phyloP scores from a whole-genome alignment of 2,329 filamentous ascomycete species.

The Colletotrichum lindemuthianum region DNA sequence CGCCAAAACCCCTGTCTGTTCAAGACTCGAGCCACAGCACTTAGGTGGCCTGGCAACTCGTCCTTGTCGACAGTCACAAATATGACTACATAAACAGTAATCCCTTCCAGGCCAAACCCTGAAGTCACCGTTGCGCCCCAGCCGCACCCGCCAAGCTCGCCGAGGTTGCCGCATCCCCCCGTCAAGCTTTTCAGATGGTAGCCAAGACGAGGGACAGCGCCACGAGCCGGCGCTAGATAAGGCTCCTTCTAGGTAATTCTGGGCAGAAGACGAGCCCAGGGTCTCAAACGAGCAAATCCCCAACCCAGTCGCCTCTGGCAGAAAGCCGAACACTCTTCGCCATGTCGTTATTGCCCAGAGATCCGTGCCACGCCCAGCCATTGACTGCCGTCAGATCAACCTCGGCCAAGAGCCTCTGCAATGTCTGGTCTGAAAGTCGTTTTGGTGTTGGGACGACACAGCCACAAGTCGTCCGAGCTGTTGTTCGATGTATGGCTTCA shows the following conservation, averaged over 20 bases:
- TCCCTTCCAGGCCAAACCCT: not conserved
- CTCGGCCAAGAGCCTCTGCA: too few relatives aligned
- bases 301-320: not conserved
- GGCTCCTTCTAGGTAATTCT: not conserved
- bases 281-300: not conserved
- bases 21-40: too few relatives aligned
- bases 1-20: too few relatives aligned
- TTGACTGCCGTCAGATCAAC: conserved; percentile 8
- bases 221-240: conserved; percentile 7
- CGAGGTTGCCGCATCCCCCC: conserved; percentile 2
- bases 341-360: conserved; percentile 4
- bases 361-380: conserved; percentile 2
- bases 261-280: too few relatives aligned
- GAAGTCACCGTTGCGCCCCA: not conserved
- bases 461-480: conserved; percentile 2
- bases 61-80: not conserved
- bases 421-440: not conserved
- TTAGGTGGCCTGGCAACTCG: too few relatives aligned
- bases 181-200: conserved; percentile 10
- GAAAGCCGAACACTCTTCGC: conserved; percentile 15
- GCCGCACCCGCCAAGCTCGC: not conserved
- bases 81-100: not conserved
- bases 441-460: not conserved
- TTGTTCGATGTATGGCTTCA: not conserved
- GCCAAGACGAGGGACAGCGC: conserved; percentile 3